Evolutionary conservation across 2,329 filamentous ascomycete genomes (phyloP).

Genomic region (Ophiosphaerella korrae): DNA sequence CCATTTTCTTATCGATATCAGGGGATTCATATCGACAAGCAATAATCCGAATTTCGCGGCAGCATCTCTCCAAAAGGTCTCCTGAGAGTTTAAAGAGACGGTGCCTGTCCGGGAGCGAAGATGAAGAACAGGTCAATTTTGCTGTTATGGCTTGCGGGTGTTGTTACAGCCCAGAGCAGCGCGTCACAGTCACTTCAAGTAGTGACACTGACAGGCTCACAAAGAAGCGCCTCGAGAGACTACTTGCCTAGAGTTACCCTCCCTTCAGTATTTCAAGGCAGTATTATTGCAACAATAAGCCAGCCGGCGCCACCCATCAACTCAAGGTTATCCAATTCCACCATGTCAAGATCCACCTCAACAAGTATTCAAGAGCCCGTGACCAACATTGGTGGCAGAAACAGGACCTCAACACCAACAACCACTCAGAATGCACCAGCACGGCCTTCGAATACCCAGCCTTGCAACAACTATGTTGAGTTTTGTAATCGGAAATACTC

Average conservation of each 20-base stretch:
- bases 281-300: constrained; percentile 28
- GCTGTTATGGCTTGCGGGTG: constrained; percentile 31
- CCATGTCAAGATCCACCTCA: constrained; percentile 19
- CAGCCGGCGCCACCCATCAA: constrained; percentile 22
- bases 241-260: constrained; percentile 32
- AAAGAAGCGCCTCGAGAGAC: constrained; percentile 18
- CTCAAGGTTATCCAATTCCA: constrained; percentile 27
- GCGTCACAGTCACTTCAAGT: constrained; percentile 28
- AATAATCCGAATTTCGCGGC: too few species aligned
- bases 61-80: too few species aligned
- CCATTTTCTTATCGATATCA: too few species aligned
- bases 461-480: constrained; percentile 50
- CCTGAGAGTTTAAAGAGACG: too few species aligned
- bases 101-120: constrained; percentile 5
- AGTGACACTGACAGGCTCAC: constrained; percentile 31
- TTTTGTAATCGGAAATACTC: constrained; percentile 48
- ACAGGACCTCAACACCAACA: constrained; percentile 30
- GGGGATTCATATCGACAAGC: too few species aligned
- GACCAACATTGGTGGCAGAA: constrained; percentile 34
- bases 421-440: constrained; percentile 31
- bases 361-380: constrained; percentile 24
- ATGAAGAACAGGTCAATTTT: constrained; percentile 29
- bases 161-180: constrained; percentile 29
- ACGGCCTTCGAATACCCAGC: constrained; percentile 46
- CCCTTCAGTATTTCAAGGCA: constrained; percentile 35